Conservation (phyloP, 306 rosid genomes). For the Acacia crassicarpa region DNA sequence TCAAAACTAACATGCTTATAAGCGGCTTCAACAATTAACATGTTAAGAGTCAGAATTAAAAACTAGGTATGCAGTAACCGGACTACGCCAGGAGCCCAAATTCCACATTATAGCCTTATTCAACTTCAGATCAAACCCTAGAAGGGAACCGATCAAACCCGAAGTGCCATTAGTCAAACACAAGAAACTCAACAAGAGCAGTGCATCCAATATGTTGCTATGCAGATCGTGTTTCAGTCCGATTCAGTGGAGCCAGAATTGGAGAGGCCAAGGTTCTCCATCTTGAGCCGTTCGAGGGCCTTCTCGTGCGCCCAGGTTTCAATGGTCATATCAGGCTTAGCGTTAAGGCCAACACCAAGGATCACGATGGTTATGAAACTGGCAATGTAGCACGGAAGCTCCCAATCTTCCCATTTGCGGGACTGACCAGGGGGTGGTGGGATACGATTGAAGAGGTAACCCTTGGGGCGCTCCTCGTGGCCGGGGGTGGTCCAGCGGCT, state of each 20-base stretch:
- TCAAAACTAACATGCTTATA: constrained; percentile 36
- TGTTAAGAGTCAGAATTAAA: neutral
- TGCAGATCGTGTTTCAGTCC: constrained; percentile 38
- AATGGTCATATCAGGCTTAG: constrained; percentile 97
- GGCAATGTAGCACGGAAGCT: constrained; percentile 94
- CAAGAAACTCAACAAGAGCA: neutral
- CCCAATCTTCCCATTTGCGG: constrained; percentile 99
- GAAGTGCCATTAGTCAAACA: constrained; percentile 19
- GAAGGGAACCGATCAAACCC: constrained; percentile 9
- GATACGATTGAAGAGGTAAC: constrained; percentile 73
- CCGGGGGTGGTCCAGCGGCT: constrained; percentile 89
- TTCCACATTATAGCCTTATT: constrained; percentile 31
- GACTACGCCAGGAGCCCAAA: constrained; percentile 19
- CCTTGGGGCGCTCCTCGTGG: constrained; percentile 86
- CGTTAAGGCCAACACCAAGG: constrained; percentile 99
- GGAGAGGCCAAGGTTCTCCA: constrained; percentile 43
- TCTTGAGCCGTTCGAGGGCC: constrained; percentile 91
- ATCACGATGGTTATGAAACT: constrained; percentile 97
- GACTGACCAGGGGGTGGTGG: constrained; percentile 76
- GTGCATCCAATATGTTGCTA: constrained; percentile 28
- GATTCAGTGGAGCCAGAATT: constrained; percentile 41
- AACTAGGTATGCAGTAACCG: constrained; percentile 1
- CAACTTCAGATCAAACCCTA: constrained; percentile 12
- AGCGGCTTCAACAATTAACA: constrained; percentile 22
- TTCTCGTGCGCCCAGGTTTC: constrained; percentile 99